Evolutionary conservation across 108 stramenopile species (phyloP), one percentile per base, ranked within the genome.

Genomic region (Cyclotella choctawhatcheeana): DNA sequence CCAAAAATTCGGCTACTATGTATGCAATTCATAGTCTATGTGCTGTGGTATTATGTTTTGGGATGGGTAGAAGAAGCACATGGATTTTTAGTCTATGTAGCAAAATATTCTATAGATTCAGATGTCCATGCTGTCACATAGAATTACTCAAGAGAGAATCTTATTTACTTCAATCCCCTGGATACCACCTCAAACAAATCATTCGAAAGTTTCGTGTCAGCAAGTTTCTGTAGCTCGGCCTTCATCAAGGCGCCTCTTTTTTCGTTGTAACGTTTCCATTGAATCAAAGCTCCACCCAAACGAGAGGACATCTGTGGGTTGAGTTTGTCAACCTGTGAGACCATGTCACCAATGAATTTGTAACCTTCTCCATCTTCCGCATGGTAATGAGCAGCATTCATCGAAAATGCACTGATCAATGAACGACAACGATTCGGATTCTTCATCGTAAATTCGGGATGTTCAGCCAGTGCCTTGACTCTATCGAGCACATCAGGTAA

Each of bases 381-480:
- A 63, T 96, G 95, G 76, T 94, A 96, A 44, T 72, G 71, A 13
- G 68, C 52, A 13, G 74, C 60, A 67, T 93, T 91, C 53, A 71
- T 75, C 10, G 89, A 83, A 52, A 94, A 93, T 10, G 74, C 82
- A 17, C 66, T 53, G 17, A 94, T 60, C 31, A 94, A 60, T 10
- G 93, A 84, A 18, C 89, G 81, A 37, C 83, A 82, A 2, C 89
- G 79, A 75, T 93, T 93, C 16, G 95, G 93, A 82, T 94, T 93
- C 43, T 71, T 83, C 25, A 88, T 30, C n/a, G 58, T 88, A 74
- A 96, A 94, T 20, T 87, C 88, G 8, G 85, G 82, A 76, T 93
- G 89, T 33, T 82, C 60, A 34, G 64, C 66, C 30, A 88, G 61
- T 35, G 61, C 58, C 47, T 70, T 74, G 16, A 84, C 84, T 64